phyloP scores from a whole-genome alignment of 768 basidiomycete genomes.

The Porphyrellus cyaneotinctus region DNA sequence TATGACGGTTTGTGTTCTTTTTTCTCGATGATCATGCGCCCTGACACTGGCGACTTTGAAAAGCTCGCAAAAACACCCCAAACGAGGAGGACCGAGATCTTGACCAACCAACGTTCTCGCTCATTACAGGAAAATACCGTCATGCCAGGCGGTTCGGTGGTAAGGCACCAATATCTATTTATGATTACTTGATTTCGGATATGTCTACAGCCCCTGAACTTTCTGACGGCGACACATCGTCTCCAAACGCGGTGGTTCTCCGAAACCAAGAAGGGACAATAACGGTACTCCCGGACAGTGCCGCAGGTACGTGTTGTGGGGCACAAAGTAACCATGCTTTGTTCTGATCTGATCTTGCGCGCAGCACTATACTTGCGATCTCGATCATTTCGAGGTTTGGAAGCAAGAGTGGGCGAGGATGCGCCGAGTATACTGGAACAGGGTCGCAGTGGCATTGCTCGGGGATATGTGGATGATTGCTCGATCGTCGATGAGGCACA shows the following conservation, averaged over 20 bases:
- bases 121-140: constrained; percentile 82
- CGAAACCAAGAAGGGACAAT: constrained; percentile 64
- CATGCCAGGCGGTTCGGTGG: constrained; percentile 67
- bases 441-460: constrained; percentile 85
- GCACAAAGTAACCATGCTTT: background rate
- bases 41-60: background rate
- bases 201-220: constrained; percentile 6
- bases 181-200: constrained; percentile 1
- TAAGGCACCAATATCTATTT: constrained; percentile 4
- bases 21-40: background rate
- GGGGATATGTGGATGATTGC: constrained; percentile 69
- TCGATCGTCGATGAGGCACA: background rate
- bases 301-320: constrained; percentile 52
- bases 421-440: constrained; percentile 80
- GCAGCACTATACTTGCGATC: constrained; percentile 67
- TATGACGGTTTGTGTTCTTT: constrained; percentile 16
- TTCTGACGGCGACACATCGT: constrained; percentile 17
- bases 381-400: constrained; percentile 79
- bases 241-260: constrained; percentile 46
- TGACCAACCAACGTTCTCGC: constrained; percentile 80
- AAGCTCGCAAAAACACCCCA: constrained; percentile 3
- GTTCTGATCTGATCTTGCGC: constrained; percentile 3
- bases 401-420: constrained; percentile 72
- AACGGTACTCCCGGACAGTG: constrained; percentile 55
- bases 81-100: constrained; percentile 45